phyloP scores from a whole-genome alignment of 768 basidiomycete genomes.

The Tephrocybe rancida region DNA sequence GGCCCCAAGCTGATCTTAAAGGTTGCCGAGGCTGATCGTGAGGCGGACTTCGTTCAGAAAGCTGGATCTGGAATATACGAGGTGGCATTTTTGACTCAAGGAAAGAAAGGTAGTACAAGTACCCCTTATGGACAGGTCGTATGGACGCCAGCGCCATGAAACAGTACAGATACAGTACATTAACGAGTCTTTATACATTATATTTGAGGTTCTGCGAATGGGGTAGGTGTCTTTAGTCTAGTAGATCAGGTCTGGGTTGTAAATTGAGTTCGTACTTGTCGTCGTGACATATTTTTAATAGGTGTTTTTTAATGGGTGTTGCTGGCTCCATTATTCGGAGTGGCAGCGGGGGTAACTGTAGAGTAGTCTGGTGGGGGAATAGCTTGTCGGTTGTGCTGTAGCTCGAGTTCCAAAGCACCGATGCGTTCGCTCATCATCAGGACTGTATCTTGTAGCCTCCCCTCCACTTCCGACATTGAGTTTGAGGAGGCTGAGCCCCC shows the following conservation, averaged over 20 bases:
- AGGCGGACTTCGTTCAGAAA: conserved; percentile 29
- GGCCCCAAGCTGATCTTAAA: conserved; percentile 34
- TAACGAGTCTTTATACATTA: no score
- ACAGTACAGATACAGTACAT: not conserved
- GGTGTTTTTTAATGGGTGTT: no score
- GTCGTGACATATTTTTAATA: not conserved
- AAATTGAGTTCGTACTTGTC: no score
- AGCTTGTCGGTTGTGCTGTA: not conserved
- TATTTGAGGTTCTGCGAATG: no score
- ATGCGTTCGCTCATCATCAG: not conserved
- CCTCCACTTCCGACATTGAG: not conserved
- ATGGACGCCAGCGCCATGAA: conserved; percentile 29
- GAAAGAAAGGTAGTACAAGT: conserved; percentile 28
- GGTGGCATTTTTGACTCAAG: conserved; percentile 48
- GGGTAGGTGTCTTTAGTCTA: no score
- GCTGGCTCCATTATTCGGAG: not conserved
- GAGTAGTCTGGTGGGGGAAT: not conserved
- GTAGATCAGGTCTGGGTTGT: no score
- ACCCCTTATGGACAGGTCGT: conserved; percentile 57
- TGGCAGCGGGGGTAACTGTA: not conserved
- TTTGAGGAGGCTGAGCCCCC: not conserved
- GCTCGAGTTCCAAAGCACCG: not conserved
- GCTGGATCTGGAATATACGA: conserved; percentile 49
- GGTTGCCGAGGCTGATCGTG: conserved; percentile 35
- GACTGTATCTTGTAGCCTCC: not conserved